A percentile compares a stretch with the other conserved stretches of the same genome.
Evolutionary conservation across 73 alveolate genomes (phyloP).

Genomic region (Urostyla sp.): DNA sequence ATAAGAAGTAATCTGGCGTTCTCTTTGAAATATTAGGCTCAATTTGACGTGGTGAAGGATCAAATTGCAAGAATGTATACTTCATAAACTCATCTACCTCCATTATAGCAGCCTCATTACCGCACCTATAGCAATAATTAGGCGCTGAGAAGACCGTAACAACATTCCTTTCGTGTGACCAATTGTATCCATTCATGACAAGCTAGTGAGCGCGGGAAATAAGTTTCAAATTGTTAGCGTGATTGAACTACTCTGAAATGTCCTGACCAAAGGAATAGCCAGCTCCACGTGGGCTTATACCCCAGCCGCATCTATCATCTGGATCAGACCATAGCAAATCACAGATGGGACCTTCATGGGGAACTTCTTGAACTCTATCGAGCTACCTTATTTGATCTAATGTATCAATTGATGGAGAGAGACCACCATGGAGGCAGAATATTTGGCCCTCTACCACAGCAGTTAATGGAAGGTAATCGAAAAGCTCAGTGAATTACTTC

Average conservation of each 20-base stretch:
- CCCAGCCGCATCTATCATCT: slow-evolving; percentile 97
- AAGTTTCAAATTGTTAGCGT: slow-evolving; percentile 57
- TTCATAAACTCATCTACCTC: slow-evolving; percentile 92
- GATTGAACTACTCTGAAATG: slow-evolving; percentile 89
- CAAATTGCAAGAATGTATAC: slow-evolving; percentile 66
- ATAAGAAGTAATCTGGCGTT: slow-evolving; percentile 78
- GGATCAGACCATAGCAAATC: slow-evolving; percentile 97
- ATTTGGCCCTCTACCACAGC: slow-evolving; percentile 95
- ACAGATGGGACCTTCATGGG: slow-evolving; percentile 87
- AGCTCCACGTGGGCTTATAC: slow-evolving; percentile 87
- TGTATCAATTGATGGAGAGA: slow-evolving; percentile 92
- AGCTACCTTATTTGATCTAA: slow-evolving; percentile 87
- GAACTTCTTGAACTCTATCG: slow-evolving; percentile 80
- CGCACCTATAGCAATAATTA: slow-evolving; percentile 94
- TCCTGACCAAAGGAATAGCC: slow-evolving; percentile 95
- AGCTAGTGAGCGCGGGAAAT: slow-evolving; percentile 77
- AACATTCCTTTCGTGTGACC: slow-evolving; percentile 77
- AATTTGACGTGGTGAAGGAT: slow-evolving; percentile 61
- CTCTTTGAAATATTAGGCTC: slow-evolving; percentile 64
- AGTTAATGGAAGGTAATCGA: slow-evolving; percentile 89
- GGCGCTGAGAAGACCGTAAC: slow-evolving; percentile 89
- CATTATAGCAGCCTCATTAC: slow-evolving; percentile 89
- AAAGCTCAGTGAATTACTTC: slow-evolving; percentile 81
- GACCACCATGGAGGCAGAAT: slow-evolving; percentile 96
- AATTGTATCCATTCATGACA: slow-evolving; percentile 75